Percentiles rank a stretch among this genome's conserved stretches.
phyloP scores from a whole-genome alignment of 2,329 filamentous ascomycete genomes.

The Apiospora rasikravindrae region DNA sequence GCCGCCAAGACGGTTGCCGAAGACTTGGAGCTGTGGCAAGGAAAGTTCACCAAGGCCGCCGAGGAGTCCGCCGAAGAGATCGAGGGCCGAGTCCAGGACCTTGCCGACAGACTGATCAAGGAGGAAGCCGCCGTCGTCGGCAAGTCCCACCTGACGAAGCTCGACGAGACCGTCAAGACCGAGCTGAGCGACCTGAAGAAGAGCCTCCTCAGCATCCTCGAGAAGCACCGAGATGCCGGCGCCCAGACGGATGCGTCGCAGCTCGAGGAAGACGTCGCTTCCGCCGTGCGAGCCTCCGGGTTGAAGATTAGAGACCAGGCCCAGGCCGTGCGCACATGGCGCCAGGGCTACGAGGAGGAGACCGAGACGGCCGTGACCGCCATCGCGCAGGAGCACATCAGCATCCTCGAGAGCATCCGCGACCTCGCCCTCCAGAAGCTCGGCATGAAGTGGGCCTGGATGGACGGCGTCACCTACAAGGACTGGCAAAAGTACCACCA shows the following conservation, averaged over 20 bases:
- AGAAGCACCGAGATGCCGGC: slow-evolving; percentile 57
- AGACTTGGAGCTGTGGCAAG: slow-evolving; percentile 85
- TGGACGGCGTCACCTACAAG: slow-evolving; percentile 93
- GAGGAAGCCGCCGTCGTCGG: slow-evolving; percentile 71
- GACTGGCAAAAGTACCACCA: slow-evolving; percentile 96
- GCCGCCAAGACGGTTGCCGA: slow-evolving; percentile 72
- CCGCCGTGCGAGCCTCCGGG: slow-evolving; percentile 69
- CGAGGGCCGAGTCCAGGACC: slow-evolving; percentile 69
- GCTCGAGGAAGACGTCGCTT: slow-evolving; percentile 49
- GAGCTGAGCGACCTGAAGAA: slow-evolving; percentile 70
- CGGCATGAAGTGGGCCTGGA: slow-evolving; percentile 94
- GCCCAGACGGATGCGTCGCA: slow-evolving; percentile 40
- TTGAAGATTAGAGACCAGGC: slow-evolving; percentile 77
- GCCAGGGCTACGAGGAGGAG: slow-evolving; percentile 71
- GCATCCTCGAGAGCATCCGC: slow-evolving; percentile 81
- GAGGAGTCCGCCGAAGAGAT: slow-evolving; percentile 81
- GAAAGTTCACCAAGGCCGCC: slow-evolving; percentile 83
- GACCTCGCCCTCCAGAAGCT: slow-evolving; percentile 89
- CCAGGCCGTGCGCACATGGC: slow-evolving; percentile 79
- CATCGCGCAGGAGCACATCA: slow-evolving; percentile 80
- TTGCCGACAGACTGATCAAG: slow-evolving; percentile 60
- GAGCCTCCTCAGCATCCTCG: slow-evolving; percentile 68
- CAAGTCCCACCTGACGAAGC: slow-evolving; percentile 67
- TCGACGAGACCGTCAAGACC: slow-evolving; percentile 69
- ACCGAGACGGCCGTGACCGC: slow-evolving; percentile 71